phyloP scores from a whole-genome alignment of 2,329 filamentous ascomycete genomes.

The Paramyrothecium sp. region DNA sequence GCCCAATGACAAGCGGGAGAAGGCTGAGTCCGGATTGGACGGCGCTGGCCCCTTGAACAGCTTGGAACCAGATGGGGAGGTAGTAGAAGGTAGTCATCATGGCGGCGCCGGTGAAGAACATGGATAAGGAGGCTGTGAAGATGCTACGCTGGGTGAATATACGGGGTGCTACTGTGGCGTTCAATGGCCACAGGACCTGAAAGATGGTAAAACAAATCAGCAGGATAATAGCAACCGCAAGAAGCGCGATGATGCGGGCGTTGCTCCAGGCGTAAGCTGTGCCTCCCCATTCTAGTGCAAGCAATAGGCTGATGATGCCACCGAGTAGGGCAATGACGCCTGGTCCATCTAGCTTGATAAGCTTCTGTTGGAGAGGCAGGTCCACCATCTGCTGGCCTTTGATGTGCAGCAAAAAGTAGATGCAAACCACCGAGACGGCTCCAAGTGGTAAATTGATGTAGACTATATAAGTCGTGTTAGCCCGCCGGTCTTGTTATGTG shows the following conservation, averaged over 20 bases:
- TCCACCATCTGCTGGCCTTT: background rate
- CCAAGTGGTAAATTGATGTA: slow-evolving; percentile 27
- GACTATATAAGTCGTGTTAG: too few species aligned
- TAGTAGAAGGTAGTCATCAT: slow-evolving; percentile 33
- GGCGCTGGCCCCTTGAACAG: slow-evolving; percentile 38
- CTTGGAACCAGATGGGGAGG: slow-evolving; percentile 45
- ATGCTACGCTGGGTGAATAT: slow-evolving; percentile 39
- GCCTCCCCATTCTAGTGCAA: slow-evolving; percentile 45
- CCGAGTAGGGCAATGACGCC: slow-evolving; percentile 18
- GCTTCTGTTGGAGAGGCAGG: slow-evolving; percentile 2
- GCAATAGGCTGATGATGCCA: slow-evolving; percentile 34
- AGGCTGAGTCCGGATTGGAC: slow-evolving; percentile 37
- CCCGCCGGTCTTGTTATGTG: too few species aligned
- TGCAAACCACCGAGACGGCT: slow-evolving; percentile 14
- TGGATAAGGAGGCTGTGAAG: slow-evolving; percentile 28
- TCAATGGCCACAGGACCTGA: slow-evolving; percentile 36
- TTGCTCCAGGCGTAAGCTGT: slow-evolving; percentile 28
- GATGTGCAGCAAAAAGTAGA: slow-evolving; percentile 19
- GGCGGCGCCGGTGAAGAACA: slow-evolving; percentile 37
- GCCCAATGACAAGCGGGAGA: slow-evolving; percentile 30
- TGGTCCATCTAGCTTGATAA: slow-evolving; percentile 15
- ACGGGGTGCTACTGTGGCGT: slow-evolving; percentile 41
- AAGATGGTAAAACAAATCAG: slow-evolving; percentile 4
- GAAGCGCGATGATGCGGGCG: slow-evolving; percentile 27
- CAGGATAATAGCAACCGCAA: slow-evolving; percentile 11